These are phyloP conservation scores for Berberis vulgaris DNA, from an alignment of 164 flowering plant species.

Conservation along the genomic window DNA sequence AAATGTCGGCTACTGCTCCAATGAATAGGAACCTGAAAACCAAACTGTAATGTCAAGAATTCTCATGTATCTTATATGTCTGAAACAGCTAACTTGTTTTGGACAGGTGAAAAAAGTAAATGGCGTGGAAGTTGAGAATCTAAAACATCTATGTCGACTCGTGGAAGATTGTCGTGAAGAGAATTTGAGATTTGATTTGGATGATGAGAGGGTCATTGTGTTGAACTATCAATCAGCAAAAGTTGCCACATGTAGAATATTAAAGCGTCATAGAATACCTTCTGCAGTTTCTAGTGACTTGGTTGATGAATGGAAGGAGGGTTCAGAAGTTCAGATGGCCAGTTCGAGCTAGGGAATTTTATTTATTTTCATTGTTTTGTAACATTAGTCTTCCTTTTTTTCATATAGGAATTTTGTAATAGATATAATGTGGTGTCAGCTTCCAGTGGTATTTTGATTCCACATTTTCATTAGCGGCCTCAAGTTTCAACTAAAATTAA, in stretches of 20 bases:
- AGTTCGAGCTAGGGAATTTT: background rate
- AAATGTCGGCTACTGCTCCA: no score
- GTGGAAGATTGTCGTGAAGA: constrained; percentile 53
- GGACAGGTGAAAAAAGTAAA: constrained; percentile 2
- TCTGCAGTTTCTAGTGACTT: constrained; percentile 70
- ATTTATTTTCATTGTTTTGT: background rate
- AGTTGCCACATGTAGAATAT: constrained; percentile 64
- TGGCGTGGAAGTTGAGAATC: constrained; percentile 50
- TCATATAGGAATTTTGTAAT: background rate
- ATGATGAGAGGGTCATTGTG: constrained; percentile 74
- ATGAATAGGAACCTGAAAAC: no score
- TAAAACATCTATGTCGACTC: constrained; percentile 64
- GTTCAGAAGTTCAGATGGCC: constrained; percentile 3
- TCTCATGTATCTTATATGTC: no score
- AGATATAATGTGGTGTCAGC: no score
- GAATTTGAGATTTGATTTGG: constrained; percentile 76
- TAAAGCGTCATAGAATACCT: constrained; percentile 83
- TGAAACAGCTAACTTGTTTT: no score
- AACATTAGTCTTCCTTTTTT: background rate
- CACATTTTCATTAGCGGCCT: no score
- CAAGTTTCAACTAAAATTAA: no score
- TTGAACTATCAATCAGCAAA: constrained; percentile 56
- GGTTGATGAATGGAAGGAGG: constrained; percentile 14
- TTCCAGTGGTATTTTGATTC: no score
- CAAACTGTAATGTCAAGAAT: no score